phyloP scores from a whole-genome alignment of 257 asterid genomes.

The Avicennia marina region DNA sequence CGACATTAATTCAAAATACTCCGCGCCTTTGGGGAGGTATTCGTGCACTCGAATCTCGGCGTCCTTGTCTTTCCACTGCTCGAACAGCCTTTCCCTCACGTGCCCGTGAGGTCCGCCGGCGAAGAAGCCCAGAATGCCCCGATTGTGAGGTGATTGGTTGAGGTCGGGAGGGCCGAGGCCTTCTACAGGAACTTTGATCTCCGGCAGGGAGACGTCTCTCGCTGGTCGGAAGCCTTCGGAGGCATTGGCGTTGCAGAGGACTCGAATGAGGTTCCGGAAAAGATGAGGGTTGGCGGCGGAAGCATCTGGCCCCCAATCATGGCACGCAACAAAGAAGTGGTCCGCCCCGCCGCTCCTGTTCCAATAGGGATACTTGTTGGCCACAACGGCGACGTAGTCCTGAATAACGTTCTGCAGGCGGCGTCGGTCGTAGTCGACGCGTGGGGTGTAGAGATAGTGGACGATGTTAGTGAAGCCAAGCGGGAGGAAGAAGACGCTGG shows the following conservation, averaged over 20 bases:
- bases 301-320: conserved; percentile 63
- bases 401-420: conserved; percentile 24
- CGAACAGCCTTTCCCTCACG: conserved; percentile 32
- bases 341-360: conserved; percentile 53
- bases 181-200: conserved; percentile 25
- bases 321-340: conserved; percentile 59
- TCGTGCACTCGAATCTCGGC: conserved; percentile 39
- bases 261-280: conserved; percentile 39
- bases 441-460: conserved; percentile 31
- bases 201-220: conserved; percentile 51
- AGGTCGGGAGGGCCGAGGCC: conserved; percentile 31
- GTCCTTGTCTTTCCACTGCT: conserved; percentile 37
- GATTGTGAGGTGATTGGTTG: conserved; percentile 14
- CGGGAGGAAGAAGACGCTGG: conserved; percentile 49
- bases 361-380: conserved; percentile 48
- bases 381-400: conserved; percentile 35
- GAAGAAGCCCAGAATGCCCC: conserved; percentile 45
- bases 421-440: conserved; percentile 16
- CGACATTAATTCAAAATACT: conserved; percentile 39
- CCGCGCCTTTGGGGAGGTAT: conserved; percentile 34
- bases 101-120: conserved; percentile 65
- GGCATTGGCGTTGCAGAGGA: conserved; percentile 60
- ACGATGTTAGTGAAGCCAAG: conserved; percentile 32
- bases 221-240: conserved; percentile 52
- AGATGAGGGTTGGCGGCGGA: conserved; percentile 26